Evolutionary conservation across 2,329 filamentous ascomycete genomes (phyloP), one percentile per base, ranked within the genome.

Genomic region (Lecanosticta acicola): DNA sequence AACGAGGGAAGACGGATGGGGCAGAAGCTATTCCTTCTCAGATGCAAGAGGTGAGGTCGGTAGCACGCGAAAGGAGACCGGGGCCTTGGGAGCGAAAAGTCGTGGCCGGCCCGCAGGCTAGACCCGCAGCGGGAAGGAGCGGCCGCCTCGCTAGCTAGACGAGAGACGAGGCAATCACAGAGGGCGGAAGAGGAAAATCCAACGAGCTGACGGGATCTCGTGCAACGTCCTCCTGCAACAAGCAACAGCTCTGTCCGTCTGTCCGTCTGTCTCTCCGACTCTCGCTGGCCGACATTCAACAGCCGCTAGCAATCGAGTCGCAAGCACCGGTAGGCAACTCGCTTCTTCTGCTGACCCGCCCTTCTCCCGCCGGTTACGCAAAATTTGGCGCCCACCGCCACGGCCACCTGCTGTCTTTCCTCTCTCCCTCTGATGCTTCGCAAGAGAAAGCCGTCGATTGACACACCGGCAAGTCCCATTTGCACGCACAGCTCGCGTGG

Each of bases 1-100:
- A 48, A 49, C 36, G 45, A 52, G 35, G 26, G 37, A 17, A 26
- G 35, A 26, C 32, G 39, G 37, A 4, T 11, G 11, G 24, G 5
- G 24, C 24, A 29, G 24, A 5, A 5, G 24, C 7, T 29, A 5
- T 29, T 29, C 11, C 24, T 5, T 11, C 24, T 5, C 11, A 5
- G 24, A 29, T 29, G 5, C 24, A 29, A 29, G 24, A 29, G 24
- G 24, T 29, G 24, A 29, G 24, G 24, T 29, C 24, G 24, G 5
- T 29, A 5, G n/a, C n/a, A n/a, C 5, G 24, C 24, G 11, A 29
- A 29, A 29, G 24, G 24, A 11, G 11, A 11, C 24, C 24, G 24
- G 24, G 24, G 24, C 11, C 7, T 5, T 11, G 24, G 24, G 11
- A 11, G 11, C 7, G 24, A 29, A 29, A 29, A 29, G 24, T 29